Evolutionary conservation across 2,329 filamentous ascomycete genomes (phyloP), one percentile per base, ranked within the genome.

Genomic region (Pseudogymnoascus sp.): DNA sequence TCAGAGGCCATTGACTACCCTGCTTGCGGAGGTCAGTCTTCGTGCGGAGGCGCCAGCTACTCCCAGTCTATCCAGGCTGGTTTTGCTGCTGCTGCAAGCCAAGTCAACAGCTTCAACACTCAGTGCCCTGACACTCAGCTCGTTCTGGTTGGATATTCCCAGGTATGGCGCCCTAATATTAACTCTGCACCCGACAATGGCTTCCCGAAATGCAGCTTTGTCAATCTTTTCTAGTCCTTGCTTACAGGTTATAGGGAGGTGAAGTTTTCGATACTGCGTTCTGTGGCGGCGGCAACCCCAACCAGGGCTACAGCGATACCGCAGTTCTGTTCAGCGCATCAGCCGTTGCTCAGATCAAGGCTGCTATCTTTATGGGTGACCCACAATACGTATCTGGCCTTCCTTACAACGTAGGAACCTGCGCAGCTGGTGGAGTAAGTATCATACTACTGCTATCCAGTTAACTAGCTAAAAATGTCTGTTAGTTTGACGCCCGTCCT

Each of bases 181-280:
- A 15, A 53, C 46, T 53, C 46, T 19, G 26, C 46, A 53, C 46
- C 5, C n/a, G 23, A 17, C 82, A 70, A 26, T 72, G n/a, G 15
- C 7, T 59, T 29, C 15, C 35, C 33, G 7, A 9, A 11, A 19
- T 17, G 37, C 3, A 59, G 1, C 33, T 4, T 10, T 26, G 21
- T 10, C 15, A 13, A n/a, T 6, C 59, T n/a, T 65, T 10, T 29
- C 1, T 3, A 13, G 60, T 67, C 7, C 65, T 59, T 2, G 1
- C 46, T 38, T 6, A 37, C 37, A 85, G 79, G 26, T 53, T 53
- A 53, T 53, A 53, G 46, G 85, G 85, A 15, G 83, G 81, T 2
- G 83, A 88, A 69, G 86, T 88, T 68, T 82, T 85, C 74, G 84
- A 88, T 67, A 84, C 85, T 66, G 84, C 84, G 1, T 72, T 87